Conservation (phyloP, 2,329 filamentous ascomycete species). For the Aureobasidium sp. region DNA sequence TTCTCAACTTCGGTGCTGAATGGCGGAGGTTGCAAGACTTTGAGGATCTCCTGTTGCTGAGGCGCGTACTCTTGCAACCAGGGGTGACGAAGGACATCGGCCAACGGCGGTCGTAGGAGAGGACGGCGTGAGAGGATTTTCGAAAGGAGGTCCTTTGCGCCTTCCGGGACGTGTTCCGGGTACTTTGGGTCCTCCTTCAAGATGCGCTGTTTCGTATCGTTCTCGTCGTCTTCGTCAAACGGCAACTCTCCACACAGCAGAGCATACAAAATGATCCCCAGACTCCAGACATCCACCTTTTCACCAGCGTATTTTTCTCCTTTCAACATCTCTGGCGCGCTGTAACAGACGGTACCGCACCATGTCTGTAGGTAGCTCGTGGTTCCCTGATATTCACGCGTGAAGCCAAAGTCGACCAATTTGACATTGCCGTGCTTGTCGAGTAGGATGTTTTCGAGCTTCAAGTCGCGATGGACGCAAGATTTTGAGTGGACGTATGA, state of each 20-base stretch:
- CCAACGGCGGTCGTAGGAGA: slow-evolving; percentile 67
- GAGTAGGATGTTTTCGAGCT: slow-evolving; percentile 91
- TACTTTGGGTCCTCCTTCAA: slow-evolving; percentile 78
- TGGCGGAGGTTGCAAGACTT: slow-evolving; percentile 67
- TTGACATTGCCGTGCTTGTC: slow-evolving; percentile 98
- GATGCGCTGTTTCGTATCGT: slow-evolving; percentile 74
- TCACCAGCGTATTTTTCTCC: slow-evolving; percentile 97
- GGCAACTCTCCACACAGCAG: slow-evolving; percentile 78
- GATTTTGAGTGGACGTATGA: slow-evolving; percentile 90
- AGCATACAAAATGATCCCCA: slow-evolving; percentile 78
- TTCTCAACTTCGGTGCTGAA: slow-evolving; percentile 85
- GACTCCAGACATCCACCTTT: slow-evolving; percentile 94
- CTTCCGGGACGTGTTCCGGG: slow-evolving; percentile 67
- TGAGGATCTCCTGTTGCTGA: slow-evolving; percentile 81
- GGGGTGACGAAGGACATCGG: slow-evolving; percentile 78
- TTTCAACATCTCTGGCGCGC: slow-evolving; percentile 95
- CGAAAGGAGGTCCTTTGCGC: slow-evolving; percentile 69
- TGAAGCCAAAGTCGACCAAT: slow-evolving; percentile 96
- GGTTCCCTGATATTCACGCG: slow-evolving; percentile 91
- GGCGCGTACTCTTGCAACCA: slow-evolving; percentile 83
- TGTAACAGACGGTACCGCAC: slow-evolving; percentile 96
- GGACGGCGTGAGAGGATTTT: slow-evolving; percentile 84
- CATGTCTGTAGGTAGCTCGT: slow-evolving; percentile 94
- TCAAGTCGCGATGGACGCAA: slow-evolving; percentile 93
- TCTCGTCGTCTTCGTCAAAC: slow-evolving; percentile 96